Base-by-base conservation (phyloP, 768 basidiomycete species). In the Lentinula lateritia region DNA sequence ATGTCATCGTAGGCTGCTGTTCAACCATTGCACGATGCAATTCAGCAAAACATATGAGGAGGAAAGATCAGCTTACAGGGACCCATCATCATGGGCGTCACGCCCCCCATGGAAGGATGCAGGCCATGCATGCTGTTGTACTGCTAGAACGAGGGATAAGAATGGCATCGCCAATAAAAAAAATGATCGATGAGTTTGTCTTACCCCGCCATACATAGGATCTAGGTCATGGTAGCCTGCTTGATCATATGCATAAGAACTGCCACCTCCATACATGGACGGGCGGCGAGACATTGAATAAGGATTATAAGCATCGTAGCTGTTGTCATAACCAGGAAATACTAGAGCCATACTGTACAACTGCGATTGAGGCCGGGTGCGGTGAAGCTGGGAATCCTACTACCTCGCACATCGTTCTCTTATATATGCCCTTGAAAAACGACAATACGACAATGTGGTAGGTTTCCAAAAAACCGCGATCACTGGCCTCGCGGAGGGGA, bases 1-100 rank as follows among this genome's bases (percentile, higher is more conserved):
- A 80, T 65, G 64, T 86, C 83, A 61, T 88, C 87, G 69, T 85
- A 87, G 20, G 81, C 81, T 84, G 62, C 42, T 50, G 38, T 18
- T 12, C 2, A 23, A 48, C 18, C 32, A 34, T 38, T 23, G 13
- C 38, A 34, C n/a, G 6, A 32, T 10, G 9, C 3, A 34, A 18
- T 45, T 50, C 18, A 20, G 10, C 28, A 8, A 4, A 15, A 34
- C 16, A 15, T 53, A 23, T 3, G 1, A 39, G 28, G 38, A 28
- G 38, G 8, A 43, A 28, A 32, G 15, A 50, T 8, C 13, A 52
- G n/a, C 59, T 15, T 43, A 60, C 59, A 38, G 28, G 58, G 58
- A 46, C 43, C 50, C 36, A 42, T 43, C 20, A 60, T 28, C 48
- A 46, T 46, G 15, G 45, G 59, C n/a, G 48, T 60, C 10, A 20